A percentile compares a stretch with the other conserved stretches of the same genome.
phyloP scores from a whole-genome alignment of 208 protist genomes.

The Herpetomonas tarakana region DNA sequence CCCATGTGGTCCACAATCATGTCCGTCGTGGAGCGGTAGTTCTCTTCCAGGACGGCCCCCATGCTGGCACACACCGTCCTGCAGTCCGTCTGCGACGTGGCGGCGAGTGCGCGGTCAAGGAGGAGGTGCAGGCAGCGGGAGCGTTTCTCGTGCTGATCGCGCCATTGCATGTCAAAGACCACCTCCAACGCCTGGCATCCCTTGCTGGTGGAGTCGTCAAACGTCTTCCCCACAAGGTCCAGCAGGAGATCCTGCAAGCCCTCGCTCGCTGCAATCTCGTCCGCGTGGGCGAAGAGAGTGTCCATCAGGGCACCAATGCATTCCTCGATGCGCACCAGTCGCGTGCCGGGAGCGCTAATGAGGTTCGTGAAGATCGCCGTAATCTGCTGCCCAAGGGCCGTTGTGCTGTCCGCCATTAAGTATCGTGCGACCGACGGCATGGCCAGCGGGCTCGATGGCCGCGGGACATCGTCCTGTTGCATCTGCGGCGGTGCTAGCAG shows the following conservation, averaged over 20 bases:
- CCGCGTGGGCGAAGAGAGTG: constrained; percentile 65
- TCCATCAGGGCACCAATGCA: constrained; percentile 71
- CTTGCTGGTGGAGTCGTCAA: constrained; percentile 51
- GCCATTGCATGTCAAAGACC: constrained; percentile 75
- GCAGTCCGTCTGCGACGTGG: constrained; percentile 38
- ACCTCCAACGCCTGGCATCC: constrained; percentile 72
- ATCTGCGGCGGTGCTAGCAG: too few relatives aligned
- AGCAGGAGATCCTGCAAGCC: constrained; percentile 59
- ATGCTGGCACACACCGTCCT: constrained; percentile 34
- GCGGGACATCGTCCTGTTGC: neutral
- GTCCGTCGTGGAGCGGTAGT: constrained; percentile 70
- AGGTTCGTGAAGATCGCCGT: constrained; percentile 75
- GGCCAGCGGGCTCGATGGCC: neutral
- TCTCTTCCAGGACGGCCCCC: constrained; percentile 63
- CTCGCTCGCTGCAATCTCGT: constrained; percentile 50
- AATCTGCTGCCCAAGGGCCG: constrained; percentile 66
- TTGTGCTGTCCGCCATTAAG: constrained; percentile 33
- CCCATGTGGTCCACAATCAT: constrained; percentile 47
- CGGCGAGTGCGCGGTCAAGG: constrained; percentile 47
- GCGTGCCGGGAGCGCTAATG: constrained; percentile 44
- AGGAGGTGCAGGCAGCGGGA: constrained; percentile 57
- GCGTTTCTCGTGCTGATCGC: constrained; percentile 79
- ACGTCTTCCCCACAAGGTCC: constrained; percentile 52
- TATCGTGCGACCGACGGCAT: neutral
- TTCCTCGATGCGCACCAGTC: constrained; percentile 58